Conservation (phyloP, 2,329 filamentous ascomycete genomes). For the Zymoseptoria passerinii region DNA sequence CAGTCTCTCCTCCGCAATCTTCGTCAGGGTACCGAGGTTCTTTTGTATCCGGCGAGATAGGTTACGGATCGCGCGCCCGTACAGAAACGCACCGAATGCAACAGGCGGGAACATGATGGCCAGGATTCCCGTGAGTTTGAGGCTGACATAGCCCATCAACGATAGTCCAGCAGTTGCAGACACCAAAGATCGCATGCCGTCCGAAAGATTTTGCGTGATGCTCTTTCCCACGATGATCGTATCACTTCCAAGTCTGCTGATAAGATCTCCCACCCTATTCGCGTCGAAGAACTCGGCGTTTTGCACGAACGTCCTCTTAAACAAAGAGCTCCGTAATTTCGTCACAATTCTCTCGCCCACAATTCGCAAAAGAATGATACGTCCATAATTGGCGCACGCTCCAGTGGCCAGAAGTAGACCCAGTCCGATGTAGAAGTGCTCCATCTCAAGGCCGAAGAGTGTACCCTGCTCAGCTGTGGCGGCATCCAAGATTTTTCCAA, state of each 20-base stretch:
- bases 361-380: constrained; percentile 86
- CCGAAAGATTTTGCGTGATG: constrained; percentile 94
- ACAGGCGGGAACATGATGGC: constrained; percentile 84
- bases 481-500: constrained; percentile 89
- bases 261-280: constrained; percentile 90
- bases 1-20: constrained; percentile 95
- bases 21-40: constrained; percentile 84
- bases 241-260: constrained; percentile 89
- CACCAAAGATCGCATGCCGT: constrained; percentile 84
- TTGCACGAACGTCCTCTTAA: constrained; percentile 87
- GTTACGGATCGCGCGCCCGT: constrained; percentile 80
- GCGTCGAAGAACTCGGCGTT: constrained; percentile 99
- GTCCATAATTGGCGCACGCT: constrained; percentile 83
- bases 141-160: constrained; percentile 92
- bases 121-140: constrained; percentile 80
- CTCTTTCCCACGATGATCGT: constrained; percentile 98
- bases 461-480: constrained; percentile 66
- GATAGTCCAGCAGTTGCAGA: constrained; percentile 82
- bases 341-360: constrained; percentile 93
- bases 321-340: constrained; percentile 78
- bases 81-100: constrained; percentile 82
- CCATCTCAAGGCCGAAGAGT: constrained; percentile 75
- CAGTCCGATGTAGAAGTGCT: constrained; percentile 80
- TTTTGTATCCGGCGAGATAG: constrained; percentile 88
- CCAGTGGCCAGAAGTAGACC: constrained; percentile 67